A percentile compares a stretch with the other conserved stretches of the same genome.
phyloP scores from a whole-genome alignment of 306 rosid species.

The Elaeagnus macrophylla region DNA sequence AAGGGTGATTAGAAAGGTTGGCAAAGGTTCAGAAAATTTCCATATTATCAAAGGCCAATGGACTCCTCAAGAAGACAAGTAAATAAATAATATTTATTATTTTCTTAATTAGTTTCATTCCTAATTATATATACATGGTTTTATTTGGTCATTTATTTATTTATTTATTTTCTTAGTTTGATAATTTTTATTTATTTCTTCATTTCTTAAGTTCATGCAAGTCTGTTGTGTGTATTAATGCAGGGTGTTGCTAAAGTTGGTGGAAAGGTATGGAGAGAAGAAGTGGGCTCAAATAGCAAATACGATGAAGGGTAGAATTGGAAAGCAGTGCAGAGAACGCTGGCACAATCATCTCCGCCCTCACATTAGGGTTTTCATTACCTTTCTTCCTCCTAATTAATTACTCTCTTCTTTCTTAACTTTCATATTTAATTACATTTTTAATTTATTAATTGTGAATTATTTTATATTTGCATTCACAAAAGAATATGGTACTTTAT shows the following conservation, averaged over 20 bases:
- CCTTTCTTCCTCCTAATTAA: conserved; percentile 1
- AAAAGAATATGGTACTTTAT: too few species aligned
- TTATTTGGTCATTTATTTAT: neutral
- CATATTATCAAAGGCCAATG: conserved; percentile 55
- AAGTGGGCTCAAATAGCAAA: conserved; percentile 63
- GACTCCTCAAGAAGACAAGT: conserved; percentile 60
- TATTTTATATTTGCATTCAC: too few species aligned
- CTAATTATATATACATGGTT: neutral
- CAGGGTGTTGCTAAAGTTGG: conserved; percentile 42
- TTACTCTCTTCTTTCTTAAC: neutral
- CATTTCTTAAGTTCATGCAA: too few species aligned
- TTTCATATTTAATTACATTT: too few species aligned
- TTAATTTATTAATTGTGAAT: too few species aligned
- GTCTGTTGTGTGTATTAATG: conserved; percentile 8
- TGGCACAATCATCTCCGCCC: conserved; percentile 78
- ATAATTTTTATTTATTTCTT: too few species aligned
- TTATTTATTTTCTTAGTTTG: neutral
- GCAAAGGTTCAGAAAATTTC: conserved; percentile 10
- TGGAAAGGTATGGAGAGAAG: conserved; percentile 33
- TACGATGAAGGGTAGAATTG: conserved; percentile 38
- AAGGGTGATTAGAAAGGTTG: conserved; percentile 3
- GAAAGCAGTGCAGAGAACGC: conserved; percentile 75
- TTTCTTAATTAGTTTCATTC: neutral
- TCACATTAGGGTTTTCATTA: conserved; percentile 47
- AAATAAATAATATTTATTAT: neutral